These are phyloP conservation scores for Nicotiana paniculata DNA, from an alignment of 257 asterid species.

Conservation along the genomic window DNA sequence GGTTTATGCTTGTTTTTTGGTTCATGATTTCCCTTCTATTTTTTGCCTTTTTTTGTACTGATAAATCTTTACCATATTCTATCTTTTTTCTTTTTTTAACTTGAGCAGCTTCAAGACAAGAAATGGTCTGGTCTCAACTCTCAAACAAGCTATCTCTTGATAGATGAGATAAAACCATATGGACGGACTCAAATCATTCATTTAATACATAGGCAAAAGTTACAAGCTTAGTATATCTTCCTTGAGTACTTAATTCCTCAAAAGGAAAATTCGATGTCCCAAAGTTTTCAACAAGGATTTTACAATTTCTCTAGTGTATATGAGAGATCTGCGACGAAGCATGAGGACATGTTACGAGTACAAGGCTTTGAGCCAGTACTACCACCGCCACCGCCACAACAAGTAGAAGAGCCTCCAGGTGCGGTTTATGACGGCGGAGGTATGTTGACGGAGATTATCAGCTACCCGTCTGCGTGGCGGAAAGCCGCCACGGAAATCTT, in stretches of 20 bases:
- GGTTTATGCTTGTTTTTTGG: background rate
- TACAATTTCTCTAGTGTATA: slow-evolving; percentile 33
- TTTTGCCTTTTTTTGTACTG: background rate
- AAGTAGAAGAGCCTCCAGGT: slow-evolving; percentile 15
- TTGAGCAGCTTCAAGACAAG: background rate
- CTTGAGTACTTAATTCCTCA: background rate
- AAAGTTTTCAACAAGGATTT: slow-evolving; percentile 29
- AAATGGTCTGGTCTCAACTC: background rate
- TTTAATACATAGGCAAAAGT: background rate
- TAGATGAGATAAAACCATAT: background rate
- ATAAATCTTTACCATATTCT: background rate
- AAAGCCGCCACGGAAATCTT: slow-evolving; percentile 24
- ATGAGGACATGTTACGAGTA: slow-evolving; percentile 18
- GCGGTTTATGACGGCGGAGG: slow-evolving; percentile 38
- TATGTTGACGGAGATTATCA: slow-evolving; percentile 47
- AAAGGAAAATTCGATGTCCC: slow-evolving; percentile 40
- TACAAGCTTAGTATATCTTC: background rate
- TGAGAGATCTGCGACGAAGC: slow-evolving; percentile 30
- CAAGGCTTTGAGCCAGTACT: slow-evolving; percentile 29
- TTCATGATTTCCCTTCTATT: background rate
- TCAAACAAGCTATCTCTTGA: background rate
- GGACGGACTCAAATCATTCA: background rate
- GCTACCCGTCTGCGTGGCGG: slow-evolving; percentile 28
- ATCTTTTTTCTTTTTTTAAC: background rate
- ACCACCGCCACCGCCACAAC: slow-evolving; percentile 9